phyloP scores from a whole-genome alignment of 2,329 filamentous ascomycete genomes.

The Neoarthrinium moseri region DNA sequence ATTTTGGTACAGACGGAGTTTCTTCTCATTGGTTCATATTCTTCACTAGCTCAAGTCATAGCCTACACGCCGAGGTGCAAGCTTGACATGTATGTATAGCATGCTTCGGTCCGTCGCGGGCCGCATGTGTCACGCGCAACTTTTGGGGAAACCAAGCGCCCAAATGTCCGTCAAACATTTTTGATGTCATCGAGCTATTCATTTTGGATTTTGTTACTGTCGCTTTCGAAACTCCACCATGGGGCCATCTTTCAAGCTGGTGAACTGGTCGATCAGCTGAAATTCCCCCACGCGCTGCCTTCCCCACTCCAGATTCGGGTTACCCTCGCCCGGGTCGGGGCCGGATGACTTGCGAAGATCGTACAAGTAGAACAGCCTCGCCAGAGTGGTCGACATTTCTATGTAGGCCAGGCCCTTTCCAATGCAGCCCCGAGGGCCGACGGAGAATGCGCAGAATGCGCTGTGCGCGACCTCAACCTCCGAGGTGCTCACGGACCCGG shows the following conservation, averaged over 20 bases:
- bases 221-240: conserved; percentile 59
- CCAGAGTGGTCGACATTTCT: conserved; percentile 64
- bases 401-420: conserved; percentile 68
- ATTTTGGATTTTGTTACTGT: too few relatives aligned
- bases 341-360: conserved; percentile 56
- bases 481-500: conserved; percentile 41
- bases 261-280: conserved; percentile 71
- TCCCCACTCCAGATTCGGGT: conserved; percentile 47
- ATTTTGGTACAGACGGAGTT: too few relatives aligned
- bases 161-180: too few relatives aligned
- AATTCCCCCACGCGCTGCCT: conserved; percentile 59
- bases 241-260: conserved; percentile 69
- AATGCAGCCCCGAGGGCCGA: conserved; percentile 70
- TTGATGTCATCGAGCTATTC: too few relatives aligned
- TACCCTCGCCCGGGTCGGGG: conserved; percentile 52
- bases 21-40: too few relatives aligned
- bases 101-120: background rate
- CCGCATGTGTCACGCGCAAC: too few relatives aligned
- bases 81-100: background rate
- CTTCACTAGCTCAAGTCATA: too few relatives aligned
- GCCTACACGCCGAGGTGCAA: too few relatives aligned
- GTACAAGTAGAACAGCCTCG: conserved; percentile 59
- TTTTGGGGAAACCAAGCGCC: too few relatives aligned
- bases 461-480: conserved; percentile 56
- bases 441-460: conserved; percentile 73